A percentile compares a stretch with the other conserved stretches of the same genome.
Conservation (phyloP, 2,329 filamentous ascomycete genomes). For the Tolypocladium tropicale region DNA sequence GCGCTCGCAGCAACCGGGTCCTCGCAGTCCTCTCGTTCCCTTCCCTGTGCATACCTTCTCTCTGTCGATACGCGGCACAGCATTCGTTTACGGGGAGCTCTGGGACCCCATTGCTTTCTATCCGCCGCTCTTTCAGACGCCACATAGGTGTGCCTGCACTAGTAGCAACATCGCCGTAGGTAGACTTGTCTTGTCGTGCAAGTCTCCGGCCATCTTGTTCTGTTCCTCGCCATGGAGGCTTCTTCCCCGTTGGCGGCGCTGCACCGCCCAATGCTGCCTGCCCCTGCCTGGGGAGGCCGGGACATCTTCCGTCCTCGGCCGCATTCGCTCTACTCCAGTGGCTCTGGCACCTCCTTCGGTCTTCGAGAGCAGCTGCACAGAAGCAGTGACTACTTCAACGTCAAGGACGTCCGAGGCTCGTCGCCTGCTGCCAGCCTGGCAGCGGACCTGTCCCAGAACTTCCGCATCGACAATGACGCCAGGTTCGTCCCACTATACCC, state of each 20-base stretch:
- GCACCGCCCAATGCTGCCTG: constrained; percentile 59
- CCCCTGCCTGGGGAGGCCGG: constrained; percentile 46
- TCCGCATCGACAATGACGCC: constrained; percentile 73
- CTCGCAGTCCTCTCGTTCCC: not conserved
- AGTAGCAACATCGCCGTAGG: constrained; percentile 11
- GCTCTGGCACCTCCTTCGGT: constrained; percentile 58
- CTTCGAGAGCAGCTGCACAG: constrained; percentile 64
- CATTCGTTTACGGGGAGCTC: not conserved
- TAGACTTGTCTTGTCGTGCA: not conserved
- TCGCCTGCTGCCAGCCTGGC: constrained; percentile 87
- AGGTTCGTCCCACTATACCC: constrained; percentile 51
- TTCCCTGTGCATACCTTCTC: constrained; percentile 4
- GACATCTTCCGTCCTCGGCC: constrained; percentile 43
- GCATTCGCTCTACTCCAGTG: constrained; percentile 40
- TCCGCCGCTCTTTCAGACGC: constrained; percentile 8
- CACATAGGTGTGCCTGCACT: constrained; percentile 13
- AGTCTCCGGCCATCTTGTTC: constrained; percentile 1
- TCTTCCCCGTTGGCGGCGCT: constrained; percentile 92
- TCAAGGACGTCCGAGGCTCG: constrained; percentile 69
- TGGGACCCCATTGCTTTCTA: constrained; percentile 3
- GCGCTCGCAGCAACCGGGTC: not conserved
- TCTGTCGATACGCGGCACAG: not conserved
- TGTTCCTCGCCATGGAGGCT: constrained; percentile 61
- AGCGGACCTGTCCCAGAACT: constrained; percentile 92
- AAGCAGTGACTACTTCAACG: constrained; percentile 68